Conservation (phyloP, 208 protist species). For the Sergeia podlipaevii region DNA sequence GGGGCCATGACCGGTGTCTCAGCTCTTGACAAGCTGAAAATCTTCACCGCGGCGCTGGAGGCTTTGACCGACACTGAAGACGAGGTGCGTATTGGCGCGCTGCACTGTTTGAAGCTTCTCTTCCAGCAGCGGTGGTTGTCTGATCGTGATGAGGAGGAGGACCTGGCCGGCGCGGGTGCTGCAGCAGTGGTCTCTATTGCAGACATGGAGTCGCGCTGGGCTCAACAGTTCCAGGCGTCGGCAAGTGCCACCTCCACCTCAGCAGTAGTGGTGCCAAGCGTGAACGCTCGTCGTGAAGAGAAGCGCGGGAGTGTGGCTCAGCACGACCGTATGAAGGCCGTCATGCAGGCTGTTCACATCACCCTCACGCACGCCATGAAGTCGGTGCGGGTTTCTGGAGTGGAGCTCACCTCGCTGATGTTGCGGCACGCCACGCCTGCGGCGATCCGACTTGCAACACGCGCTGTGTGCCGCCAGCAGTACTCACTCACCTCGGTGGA, state of each 20-base stretch:
- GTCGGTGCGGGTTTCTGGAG: slow-evolving; percentile 42
- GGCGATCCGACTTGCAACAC: slow-evolving; percentile 14
- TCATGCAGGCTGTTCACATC: slow-evolving; percentile 52
- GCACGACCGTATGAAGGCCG: slow-evolving; percentile 29
- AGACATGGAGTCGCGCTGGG: neutral
- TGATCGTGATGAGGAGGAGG: neutral
- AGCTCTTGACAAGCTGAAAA: slow-evolving; percentile 46
- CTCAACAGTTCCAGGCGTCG: neutral
- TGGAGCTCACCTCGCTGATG: slow-evolving; percentile 52
- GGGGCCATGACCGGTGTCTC: slow-evolving; percentile 14
- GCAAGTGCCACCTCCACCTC: neutral
- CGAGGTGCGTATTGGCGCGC: slow-evolving; percentile 47
- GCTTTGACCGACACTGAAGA: slow-evolving; percentile 73
- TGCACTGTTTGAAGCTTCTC: slow-evolving; percentile 31
- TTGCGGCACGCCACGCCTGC: slow-evolving; percentile 19
- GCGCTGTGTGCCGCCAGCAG: slow-evolving; percentile 26
- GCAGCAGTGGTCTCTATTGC: neutral
- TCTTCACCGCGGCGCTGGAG: slow-evolving; percentile 57
- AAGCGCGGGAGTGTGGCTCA: slow-evolving; percentile 8
- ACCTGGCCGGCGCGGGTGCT: neutral
- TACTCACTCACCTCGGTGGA: slow-evolving; percentile 9
- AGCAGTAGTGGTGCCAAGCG: neutral
- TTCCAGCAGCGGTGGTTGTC: slow-evolving; percentile 28
- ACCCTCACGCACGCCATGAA: slow-evolving; percentile 66
- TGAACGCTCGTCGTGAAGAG: neutral